Evolutionary conservation across 2,329 filamentous ascomycete species (phyloP).

Genomic region (Hortaea sp.): DNA sequence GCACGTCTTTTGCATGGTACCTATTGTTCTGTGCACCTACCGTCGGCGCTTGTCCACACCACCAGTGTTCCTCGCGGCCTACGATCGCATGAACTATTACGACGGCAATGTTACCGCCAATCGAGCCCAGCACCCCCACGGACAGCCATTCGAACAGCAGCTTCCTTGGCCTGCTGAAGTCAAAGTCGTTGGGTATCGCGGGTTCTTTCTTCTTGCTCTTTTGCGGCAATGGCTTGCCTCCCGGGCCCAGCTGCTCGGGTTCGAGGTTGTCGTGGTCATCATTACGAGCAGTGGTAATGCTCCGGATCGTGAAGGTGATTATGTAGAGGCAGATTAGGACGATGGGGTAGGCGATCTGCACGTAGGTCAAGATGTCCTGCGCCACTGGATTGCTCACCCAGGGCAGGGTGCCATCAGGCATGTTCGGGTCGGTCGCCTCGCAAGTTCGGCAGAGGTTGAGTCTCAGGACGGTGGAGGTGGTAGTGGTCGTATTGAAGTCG

Average conservation of each 20-base stretch:
- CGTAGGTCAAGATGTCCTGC: slow-evolving; percentile 33
- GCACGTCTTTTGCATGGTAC: background rate
- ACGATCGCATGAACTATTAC: slow-evolving; percentile 66
- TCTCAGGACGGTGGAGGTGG: background rate
- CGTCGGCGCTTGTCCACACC: slow-evolving; percentile 69
- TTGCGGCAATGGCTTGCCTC: slow-evolving; percentile 76
- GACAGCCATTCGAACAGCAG: slow-evolving; percentile 67
- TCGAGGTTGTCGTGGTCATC: slow-evolving; percentile 29
- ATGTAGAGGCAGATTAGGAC: slow-evolving; percentile 56
- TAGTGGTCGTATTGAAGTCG: background rate
- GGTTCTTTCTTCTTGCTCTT: slow-evolving; percentile 38
- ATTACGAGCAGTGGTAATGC: slow-evolving; percentile 45
- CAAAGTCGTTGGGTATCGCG: slow-evolving; percentile 35
- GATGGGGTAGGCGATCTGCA: slow-evolving; percentile 52
- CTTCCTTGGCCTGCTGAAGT: slow-evolving; percentile 58
- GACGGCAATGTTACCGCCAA: slow-evolving; percentile 63
- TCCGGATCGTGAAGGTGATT: slow-evolving; percentile 50
- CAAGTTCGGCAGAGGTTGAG: background rate
- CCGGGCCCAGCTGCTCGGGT: slow-evolving; percentile 58
- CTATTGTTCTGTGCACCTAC: slow-evolving; percentile 40
- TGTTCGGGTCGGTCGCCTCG: background rate
- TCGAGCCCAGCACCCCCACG: slow-evolving; percentile 59
- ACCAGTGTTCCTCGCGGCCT: slow-evolving; percentile 58
- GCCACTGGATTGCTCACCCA: slow-evolving; percentile 31
- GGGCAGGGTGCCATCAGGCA: slow-evolving; percentile 5